Base-by-base conservation (phyloP, 306 rosid species). In the Rosa multiflora region DNA sequence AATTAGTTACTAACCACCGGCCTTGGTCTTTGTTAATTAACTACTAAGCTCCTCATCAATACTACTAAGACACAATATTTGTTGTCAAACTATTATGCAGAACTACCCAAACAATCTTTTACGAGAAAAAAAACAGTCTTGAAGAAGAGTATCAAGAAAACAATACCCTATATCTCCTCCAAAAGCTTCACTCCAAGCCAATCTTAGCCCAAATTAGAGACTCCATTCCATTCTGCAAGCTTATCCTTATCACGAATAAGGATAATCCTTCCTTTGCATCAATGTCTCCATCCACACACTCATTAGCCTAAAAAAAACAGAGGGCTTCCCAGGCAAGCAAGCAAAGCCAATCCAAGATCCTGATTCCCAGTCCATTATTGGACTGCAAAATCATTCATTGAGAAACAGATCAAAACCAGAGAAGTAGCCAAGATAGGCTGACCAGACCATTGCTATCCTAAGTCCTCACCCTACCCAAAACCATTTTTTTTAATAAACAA, bases 231-330 rank as follows among this genome's bases (percentile, higher is more conserved):
- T 58, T 3, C 11, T n/a, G 2, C 11, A 59, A 59, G 40, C 67
- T 62, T 29, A 62, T 62, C 67, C 64, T 64, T 35, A 64, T 35
- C 70, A 15, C 44, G 44, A 64, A 64, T 64, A 64, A 32, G 70
- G 70, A 35, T 62, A 62, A 26, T 59, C 70, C 44, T 35, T 62
- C 42, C 5, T 9, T 13, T 64, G 10, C 46, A 13, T 18, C 46
- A 64, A 64, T 35, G n/a, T 64, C 70, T 35, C 70, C 70, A 64
- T 64, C 70, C 35, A 5, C 29, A 23, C 66, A 12, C 40, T 62
- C 21, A 35, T 6, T 64, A 2, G 70, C n/a, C 44, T 35, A 13
- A 11, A 56, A 5, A 62, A 26, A 12, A 26, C 17, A 8, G 39
- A 15, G 70, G 35, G 70, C 43, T 64, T 64, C 46, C 70, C n/a